Base-by-base conservation (phyloP, 2,329 filamentous ascomycete species). In the Aschersonia sp. region DNA sequence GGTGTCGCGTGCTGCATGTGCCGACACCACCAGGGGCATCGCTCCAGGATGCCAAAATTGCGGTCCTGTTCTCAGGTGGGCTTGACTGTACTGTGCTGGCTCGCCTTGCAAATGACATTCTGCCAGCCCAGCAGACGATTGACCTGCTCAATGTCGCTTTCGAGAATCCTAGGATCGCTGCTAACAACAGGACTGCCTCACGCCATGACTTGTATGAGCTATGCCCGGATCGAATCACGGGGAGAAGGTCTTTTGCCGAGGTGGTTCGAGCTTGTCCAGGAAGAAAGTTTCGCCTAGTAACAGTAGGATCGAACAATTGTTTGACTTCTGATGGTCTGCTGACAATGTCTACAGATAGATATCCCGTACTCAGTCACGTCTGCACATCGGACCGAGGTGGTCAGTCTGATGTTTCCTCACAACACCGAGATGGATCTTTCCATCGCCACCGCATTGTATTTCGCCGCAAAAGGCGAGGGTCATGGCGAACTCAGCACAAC, bases 361-460 rank as follows among this genome's bases (percentile, higher is more conserved):
- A 72, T 98, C 31, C 85, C 91, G 0, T 96, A 91, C 60, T 60
- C 71, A 5, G 85, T 94, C 56, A 85, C 82, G 0, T 60, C 81
- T 43, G 71, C 73, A 2, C 85, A 94, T 56, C 79, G 86, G 51
- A 58, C 73, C 3, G 74, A 73, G 30, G 77, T 98, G 28, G 75
- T 89, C 40, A 74, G 78, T 2, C 71, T 98, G 20, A 96, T 98
- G 62, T 74, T 84, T 55, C 92, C 92, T 0, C 92, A 98, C 64
- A 91, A 95, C 55, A 98, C 92, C 0, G 92, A 98, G 65, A 98
- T 98, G 92, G 92, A 98, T 58, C 72, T 98, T 1, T 98, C 92
- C 3, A 98, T 98, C 56, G 85, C 86, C 0, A 84, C 78, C 56
- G 92, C 92, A 0, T 72, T 98, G n/a, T 97, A 96, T 63, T 98